Evolutionary conservation across 495 filamentous ascomycete genomes (phyloP).

Genomic region (Pseudoneurospora amorphoporcata): DNA sequence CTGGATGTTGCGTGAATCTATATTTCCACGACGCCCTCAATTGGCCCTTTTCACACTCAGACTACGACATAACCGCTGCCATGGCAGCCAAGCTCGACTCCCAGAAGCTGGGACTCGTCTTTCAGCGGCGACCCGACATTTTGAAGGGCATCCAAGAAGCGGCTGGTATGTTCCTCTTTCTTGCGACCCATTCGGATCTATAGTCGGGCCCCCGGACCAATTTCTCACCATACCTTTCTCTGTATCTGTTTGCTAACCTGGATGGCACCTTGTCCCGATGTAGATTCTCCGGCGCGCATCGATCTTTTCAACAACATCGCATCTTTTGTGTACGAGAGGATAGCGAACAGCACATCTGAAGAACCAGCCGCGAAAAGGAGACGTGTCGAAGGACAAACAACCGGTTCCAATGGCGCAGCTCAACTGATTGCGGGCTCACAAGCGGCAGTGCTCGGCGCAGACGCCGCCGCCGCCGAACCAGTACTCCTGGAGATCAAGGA

Average conservation of each 20-base stretch:
- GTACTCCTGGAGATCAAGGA: constrained; percentile 55
- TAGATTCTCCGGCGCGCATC: constrained; percentile 35
- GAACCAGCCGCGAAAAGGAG: constrained; percentile 39
- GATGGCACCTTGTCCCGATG: neutral
- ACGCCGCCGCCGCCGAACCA: constrained; percentile 33
- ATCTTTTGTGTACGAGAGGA: constrained; percentile 32
- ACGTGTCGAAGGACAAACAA: constrained; percentile 31
- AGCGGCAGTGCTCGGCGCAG: constrained; percentile 4
- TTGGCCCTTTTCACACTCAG: neutral
- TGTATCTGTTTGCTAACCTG: constrained; percentile 1
- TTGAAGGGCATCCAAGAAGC: constrained; percentile 32
- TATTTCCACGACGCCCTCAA: neutral
- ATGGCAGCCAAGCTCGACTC: constrained; percentile 35
- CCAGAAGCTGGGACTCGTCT: constrained; percentile 32
- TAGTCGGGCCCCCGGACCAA: neutral
- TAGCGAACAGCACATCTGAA: constrained; percentile 13
- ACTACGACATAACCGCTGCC: neutral
- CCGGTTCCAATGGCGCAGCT: constrained; percentile 6
- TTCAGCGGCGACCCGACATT: constrained; percentile 36
- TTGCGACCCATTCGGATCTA: neutral
- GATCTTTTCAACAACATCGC: constrained; percentile 46
- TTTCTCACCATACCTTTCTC: neutral
- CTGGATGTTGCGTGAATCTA: neutral
- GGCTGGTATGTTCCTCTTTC: constrained; percentile 25
- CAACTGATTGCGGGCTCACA: neutral